A percentile compares a stretch with the other conserved stretches of the same genome.
These are phyloP conservation scores for Cyclostephanos tholiformis DNA, from an alignment of 108 stramenopile species.

Conservation along the genomic window DNA sequence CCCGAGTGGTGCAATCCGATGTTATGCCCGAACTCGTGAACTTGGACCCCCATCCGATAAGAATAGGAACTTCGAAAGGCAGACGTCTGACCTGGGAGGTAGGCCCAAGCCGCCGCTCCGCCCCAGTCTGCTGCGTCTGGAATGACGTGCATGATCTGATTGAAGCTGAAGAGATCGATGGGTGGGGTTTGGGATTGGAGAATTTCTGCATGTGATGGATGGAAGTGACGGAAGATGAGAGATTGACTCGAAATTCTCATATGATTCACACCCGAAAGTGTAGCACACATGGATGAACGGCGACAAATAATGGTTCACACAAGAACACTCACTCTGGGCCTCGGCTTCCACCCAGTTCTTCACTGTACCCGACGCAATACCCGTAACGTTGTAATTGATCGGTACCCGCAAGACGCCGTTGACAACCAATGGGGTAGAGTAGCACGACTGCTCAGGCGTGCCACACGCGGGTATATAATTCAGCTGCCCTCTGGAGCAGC, in stretches of 20 bases:
- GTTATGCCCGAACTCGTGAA: constrained; percentile 38
- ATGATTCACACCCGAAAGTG: not conserved
- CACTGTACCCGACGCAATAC: not conserved
- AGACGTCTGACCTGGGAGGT: not conserved
- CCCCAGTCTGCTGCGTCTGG: not conserved
- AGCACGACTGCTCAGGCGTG: not conserved
- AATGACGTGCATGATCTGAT: not conserved
- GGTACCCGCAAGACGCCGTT: not conserved
- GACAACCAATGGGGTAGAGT: not conserved
- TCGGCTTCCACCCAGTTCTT: not conserved
- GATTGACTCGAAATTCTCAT: not conserved
- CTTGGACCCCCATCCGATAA: not conserved
- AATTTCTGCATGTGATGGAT: not conserved
- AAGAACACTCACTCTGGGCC: not conserved
- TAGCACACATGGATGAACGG: not conserved
- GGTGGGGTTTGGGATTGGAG: not conserved
- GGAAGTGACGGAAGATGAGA: not conserved
- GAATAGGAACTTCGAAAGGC: not conserved
- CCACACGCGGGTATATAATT: not conserved
- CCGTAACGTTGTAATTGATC: not conserved
- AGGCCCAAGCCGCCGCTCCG: not conserved
- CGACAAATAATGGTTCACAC: not conserved
- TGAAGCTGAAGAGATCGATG: not conserved
- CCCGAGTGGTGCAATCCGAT: constrained; percentile 24
- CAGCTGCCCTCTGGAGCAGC: not conserved